Evolutionary conservation across 1,284 basidiomycete species (phyloP).

Genomic region (Bondarzewia mesenterica): DNA sequence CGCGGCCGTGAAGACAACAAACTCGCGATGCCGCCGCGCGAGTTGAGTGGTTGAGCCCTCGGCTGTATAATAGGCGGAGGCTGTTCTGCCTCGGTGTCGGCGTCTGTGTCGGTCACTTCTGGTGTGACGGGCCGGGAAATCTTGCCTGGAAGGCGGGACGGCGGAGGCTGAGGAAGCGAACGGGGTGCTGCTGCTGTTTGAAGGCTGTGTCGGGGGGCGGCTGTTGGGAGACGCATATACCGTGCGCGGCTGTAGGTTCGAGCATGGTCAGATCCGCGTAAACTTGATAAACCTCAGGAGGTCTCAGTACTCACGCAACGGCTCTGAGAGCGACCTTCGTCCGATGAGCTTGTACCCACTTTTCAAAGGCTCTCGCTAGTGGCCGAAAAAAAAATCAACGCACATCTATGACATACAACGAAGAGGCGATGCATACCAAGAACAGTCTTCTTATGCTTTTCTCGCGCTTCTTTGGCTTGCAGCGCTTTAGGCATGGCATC

Average conservation of each 20-base stretch:
- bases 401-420: constrained; percentile 1
- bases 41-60: constrained; percentile 17
- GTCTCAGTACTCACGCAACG: constrained; percentile 73
- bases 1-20: constrained; percentile 27
- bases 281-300: too few species aligned
- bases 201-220: constrained; percentile 14
- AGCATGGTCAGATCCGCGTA: constrained; percentile 7
- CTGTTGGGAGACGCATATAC: constrained; percentile 61
- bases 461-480: constrained; percentile 56
- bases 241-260: constrained; percentile 41
- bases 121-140: constrained; percentile 18
- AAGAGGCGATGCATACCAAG: constrained; percentile 40
- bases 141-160: constrained; percentile 20
- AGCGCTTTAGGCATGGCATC: constrained; percentile 61
- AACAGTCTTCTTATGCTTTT: constrained; percentile 43
- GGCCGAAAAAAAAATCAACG: constrained; percentile 13
- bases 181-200: constrained; percentile 6
- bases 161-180: constrained; percentile 2
- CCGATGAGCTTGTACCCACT: constrained; percentile 58
- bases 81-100: constrained; percentile 11
- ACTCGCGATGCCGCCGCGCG: constrained; percentile 26
- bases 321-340: constrained; percentile 70
- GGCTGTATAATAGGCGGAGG: constrained; percentile 19
- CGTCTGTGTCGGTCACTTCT: constrained; percentile 21
- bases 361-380: constrained; percentile 53